A percentile compares a stretch with the other conserved stretches of the same genome.
Evolutionary conservation across 176 grass and related monocot species (phyloP).

Genomic region (Hordeum vulgare): MorexV3_pseudomolecules_assembly NC_058522.1:131586489-131586988

Average conservation of each 20-base stretch:
- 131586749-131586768: not conserved
- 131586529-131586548: too few species aligned
- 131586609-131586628: not conserved
- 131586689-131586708: not conserved
- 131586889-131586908: conserved; percentile 13
- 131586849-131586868: not conserved
- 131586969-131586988: not conserved
- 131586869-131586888: not conserved
- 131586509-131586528: too few species aligned
- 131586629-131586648: not conserved
- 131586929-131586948: conserved; percentile 50
- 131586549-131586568: too few species aligned
- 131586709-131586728: too few species aligned
- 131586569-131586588: too few species aligned
- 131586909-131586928: conserved; percentile 18
- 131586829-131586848: not conserved
- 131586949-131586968: not conserved
- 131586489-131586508: too few species aligned
- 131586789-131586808: not conserved
- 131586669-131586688: not conserved
- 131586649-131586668: not conserved
- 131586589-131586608: not conserved
- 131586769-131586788: conserved; percentile 13
- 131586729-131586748: conserved; percentile 6
- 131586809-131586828: not conserved